Base-by-base conservation (phyloP, 495 filamentous ascomycete genomes). In the Rusavskia elegans region DNA sequence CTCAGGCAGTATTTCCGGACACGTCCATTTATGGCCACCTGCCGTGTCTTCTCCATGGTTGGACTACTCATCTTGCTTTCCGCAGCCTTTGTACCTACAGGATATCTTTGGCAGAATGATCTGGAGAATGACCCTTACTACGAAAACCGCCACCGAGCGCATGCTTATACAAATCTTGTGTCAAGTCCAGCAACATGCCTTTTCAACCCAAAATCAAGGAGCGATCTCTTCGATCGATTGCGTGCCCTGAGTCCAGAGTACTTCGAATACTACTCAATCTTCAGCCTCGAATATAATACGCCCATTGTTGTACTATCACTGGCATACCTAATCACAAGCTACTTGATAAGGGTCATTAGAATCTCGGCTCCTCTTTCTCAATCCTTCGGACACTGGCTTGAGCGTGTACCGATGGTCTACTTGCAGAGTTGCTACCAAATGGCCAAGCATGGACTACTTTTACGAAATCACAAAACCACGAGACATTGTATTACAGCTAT, bases 1-100 rank as follows among this genome's bases (percentile, higher is more conserved):
- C 57, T 71, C 63, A 55, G 55, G 19, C 21, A 45, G 5, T 53
- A 53, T 37, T 48, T 57, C 27, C 42, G n/a, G n/a, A 21, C 39
- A 10, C 41, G 44, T 29, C 9, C 2, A 35, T 32, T 20, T 3
- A 17, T 57, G 35, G 30, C 20, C 13, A 25, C 20, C 2, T 42
- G 29, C 3, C 41, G 55, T 1, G 23, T 44, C 3, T 19, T 52
- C 20, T 29, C 32, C 16, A 53, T 57, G 55, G 36, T 3, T 3
- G 13, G 4, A 8, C 29, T 30, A 30, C 29, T 30, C 29, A 30
- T 30, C 29, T 8, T 30, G 29, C 29, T 30, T 3, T 30, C 29
- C 3, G 8, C 8, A 30, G 38, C 38, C 17, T 40, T 40, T 11
- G 13, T 40, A 16, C 38, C 38, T 19, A 40, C 38, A 5, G 38